These are phyloP conservation scores for Saturnispora besseyi DNA, from an alignment of 805 yeast genomes.

Conservation along the genomic window DNA sequence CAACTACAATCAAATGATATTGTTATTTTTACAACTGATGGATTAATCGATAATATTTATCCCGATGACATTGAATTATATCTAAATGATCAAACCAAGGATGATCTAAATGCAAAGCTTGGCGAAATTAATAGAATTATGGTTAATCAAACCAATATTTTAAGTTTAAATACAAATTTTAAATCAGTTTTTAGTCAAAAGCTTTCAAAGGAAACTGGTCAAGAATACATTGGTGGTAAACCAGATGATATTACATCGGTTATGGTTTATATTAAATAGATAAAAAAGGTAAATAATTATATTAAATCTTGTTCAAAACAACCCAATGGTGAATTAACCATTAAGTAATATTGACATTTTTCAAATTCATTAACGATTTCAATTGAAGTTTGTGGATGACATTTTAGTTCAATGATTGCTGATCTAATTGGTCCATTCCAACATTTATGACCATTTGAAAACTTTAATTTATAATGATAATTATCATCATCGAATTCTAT, in stretches of 20 bases:
- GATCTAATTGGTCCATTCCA: constrained; percentile 92
- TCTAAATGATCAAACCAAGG: constrained; percentile 42
- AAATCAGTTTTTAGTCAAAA: constrained; percentile 86
- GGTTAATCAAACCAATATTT: constrained; percentile 55
- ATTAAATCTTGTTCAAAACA: constrained; percentile 26
- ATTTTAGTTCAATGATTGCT: constrained; percentile 52
- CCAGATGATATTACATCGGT: constrained; percentile 90
- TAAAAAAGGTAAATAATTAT: not conserved
- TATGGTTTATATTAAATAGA: constrained; percentile 48
- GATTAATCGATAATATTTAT: constrained; percentile 79
- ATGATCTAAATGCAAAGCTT: constrained; percentile 5
- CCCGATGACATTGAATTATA: constrained; percentile 63
- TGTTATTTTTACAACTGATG: constrained; percentile 85
- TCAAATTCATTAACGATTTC: constrained; percentile 79
- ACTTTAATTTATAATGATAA: constrained; percentile 25
- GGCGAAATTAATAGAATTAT: constrained; percentile 41
- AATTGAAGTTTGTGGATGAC: constrained; percentile 53
- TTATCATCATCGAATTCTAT: constrained; percentile 12
- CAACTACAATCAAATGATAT: constrained; percentile 64
- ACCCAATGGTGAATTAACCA: constrained; percentile 37
- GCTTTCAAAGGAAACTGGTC: constrained; percentile 54
- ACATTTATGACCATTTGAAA: constrained; percentile 63
- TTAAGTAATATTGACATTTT: constrained; percentile 68
- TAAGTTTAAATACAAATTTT: constrained; percentile 63
- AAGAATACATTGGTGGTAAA: constrained; percentile 79